Conservation (phyloP, 495 filamentous ascomycete species). For the Penicillium salamii region DNA sequence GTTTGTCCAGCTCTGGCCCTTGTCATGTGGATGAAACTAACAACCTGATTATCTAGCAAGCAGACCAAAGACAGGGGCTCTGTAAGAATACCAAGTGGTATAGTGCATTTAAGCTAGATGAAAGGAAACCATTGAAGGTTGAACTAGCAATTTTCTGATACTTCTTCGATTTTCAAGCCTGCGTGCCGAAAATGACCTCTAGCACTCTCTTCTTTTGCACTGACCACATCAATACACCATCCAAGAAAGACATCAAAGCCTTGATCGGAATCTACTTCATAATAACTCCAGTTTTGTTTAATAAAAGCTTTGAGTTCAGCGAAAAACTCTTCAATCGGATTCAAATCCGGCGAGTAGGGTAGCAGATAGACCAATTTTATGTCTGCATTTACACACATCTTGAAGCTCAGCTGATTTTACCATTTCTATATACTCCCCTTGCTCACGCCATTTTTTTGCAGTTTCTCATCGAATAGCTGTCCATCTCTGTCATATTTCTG, state of each 20-base stretch:
- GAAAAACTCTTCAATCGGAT: constrained; percentile 12
- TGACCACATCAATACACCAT: not conserved
- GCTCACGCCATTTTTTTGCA: not conserved
- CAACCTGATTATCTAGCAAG: no score
- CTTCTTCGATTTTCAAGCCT: not conserved
- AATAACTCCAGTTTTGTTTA: not conserved
- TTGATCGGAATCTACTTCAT: constrained; percentile 1
- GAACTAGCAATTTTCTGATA: no score
- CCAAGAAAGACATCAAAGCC: not conserved
- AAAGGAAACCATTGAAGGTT: no score
- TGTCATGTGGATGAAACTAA: no score
- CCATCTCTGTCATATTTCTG: not conserved
- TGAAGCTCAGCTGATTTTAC: constrained; percentile 4
- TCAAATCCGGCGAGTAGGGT: constrained; percentile 1
- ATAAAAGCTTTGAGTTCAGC: constrained; percentile 12
- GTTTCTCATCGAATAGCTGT: not conserved
- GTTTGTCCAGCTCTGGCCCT: no score
- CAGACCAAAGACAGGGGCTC: no score
- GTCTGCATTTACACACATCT: constrained; percentile 12
- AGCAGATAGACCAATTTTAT: constrained; percentile 23
- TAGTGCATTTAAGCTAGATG: no score
- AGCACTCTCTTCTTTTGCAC: not conserved
- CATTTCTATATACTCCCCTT: constrained; percentile 8
- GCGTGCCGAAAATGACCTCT: not conserved
- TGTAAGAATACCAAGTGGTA: no score